These are phyloP conservation scores for Polygonum aviculare DNA, from an alignment of 148 eudicot species.

Conservation along the genomic window DNA sequence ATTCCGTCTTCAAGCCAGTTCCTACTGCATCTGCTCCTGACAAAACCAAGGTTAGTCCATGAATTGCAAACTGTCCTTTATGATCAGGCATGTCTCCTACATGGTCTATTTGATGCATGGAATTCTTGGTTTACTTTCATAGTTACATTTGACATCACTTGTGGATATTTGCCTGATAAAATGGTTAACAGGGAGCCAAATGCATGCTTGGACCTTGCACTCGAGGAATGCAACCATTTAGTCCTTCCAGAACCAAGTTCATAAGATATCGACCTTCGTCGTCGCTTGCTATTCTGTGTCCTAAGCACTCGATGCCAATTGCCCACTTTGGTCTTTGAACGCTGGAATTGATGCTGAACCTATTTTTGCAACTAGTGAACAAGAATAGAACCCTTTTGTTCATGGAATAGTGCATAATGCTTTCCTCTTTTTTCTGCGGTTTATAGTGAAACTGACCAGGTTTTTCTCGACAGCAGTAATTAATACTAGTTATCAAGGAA, in stretches of 20 bases:
- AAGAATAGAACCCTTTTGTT: background rate
- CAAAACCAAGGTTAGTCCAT: conserved; percentile 68
- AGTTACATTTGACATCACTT: background rate
- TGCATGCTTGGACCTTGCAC: conserved; percentile 50
- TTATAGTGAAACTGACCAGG: background rate
- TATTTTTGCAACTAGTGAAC: background rate
- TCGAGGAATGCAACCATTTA: conserved; percentile 28
- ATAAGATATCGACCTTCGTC: conserved; percentile 18
- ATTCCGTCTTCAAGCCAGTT: conserved; percentile 68
- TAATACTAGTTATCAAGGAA: background rate
- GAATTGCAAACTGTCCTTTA: background rate
- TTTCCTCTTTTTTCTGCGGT: background rate
- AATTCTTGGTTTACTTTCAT: background rate
- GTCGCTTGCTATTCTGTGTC: conserved; percentile 19
- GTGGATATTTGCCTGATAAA: conserved; percentile 10
- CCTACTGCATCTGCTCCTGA: conserved; percentile 45
- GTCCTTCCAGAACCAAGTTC: conserved; percentile 20
- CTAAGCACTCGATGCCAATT: conserved; percentile 20
- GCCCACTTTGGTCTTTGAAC: conserved; percentile 29
- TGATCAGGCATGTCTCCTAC: background rate
- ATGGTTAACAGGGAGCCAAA: conserved; percentile 46
- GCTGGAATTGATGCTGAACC: conserved; percentile 17
- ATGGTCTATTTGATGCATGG: background rate
- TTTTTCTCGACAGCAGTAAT: no score
- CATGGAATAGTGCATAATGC: background rate